Base-by-base conservation (phyloP, 768 basidiomycete species). In the Steccherinum ochraceum region DNA sequence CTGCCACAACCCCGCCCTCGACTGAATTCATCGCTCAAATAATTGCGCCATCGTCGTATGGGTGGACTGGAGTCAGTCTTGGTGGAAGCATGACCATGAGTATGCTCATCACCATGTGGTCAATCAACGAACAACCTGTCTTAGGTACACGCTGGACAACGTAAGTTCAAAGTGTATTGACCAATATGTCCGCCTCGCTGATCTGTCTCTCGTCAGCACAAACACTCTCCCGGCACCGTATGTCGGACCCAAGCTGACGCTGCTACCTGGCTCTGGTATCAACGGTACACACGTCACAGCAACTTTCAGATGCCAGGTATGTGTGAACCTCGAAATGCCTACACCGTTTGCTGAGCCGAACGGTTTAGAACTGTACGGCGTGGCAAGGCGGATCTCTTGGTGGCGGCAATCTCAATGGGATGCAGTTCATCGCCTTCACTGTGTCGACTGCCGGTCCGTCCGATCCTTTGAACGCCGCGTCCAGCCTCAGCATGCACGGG, bases 321-420 rank as follows among this genome's bases (percentile, higher is more conserved):
- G 48, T 13, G 19, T n/a, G n/a, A n/a, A n/a, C n/a, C n/a, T n/a
- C n/a, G n/a, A n/a, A n/a, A n/a, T n/a, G n/a, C n/a, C n/a, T n/a
- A n/a, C n/a, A n/a, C n/a, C n/a, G n/a, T n/a, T n/a, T n/a, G n/a
- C n/a, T n/a, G n/a, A n/a, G n/a, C n/a, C n/a, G n/a, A n/a, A n/a
- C n/a, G n/a, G n/a, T n/a, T n/a, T n/a, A 65, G 64, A 65, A 65
- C 50, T 66, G 64, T 40, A 64, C 65, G 13, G 51, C 47, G 1
- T 64, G 60, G 64, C 53, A 59, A 4, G 65, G 50, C 10, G 63
- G 64, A 21, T 64, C 65, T 1, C 48, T 65, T 7, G 65, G 64
- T 4, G 53, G 46, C 12, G 60, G 62, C 3, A 52, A 61, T 41
- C 52, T 62, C 16, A 59, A 52, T 35, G 59, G 55, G n/a, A 59